These are phyloP conservation scores for Nothomitra cinnamomea DNA, from an alignment of 2,329 filamentous ascomycete genomes.

Conservation along the genomic window DNA sequence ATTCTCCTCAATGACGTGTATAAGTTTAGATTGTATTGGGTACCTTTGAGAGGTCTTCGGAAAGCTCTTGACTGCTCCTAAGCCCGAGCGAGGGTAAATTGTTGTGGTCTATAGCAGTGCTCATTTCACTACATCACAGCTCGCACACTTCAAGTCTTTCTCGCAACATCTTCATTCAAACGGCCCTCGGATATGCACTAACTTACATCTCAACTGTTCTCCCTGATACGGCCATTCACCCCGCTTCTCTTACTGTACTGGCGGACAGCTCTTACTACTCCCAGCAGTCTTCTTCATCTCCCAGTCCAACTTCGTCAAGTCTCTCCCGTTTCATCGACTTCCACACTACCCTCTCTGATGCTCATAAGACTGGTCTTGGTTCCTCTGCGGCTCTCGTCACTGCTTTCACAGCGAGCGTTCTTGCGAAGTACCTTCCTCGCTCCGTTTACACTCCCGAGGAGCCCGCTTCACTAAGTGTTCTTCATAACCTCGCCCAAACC, in stretches of 20 bases:
- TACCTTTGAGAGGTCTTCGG: no score
- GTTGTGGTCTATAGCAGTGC: not conserved
- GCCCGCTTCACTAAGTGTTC: slow-evolving; percentile 24
- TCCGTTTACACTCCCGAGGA: not conserved
- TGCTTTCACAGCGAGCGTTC: slow-evolving; percentile 58
- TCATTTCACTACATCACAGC: not conserved
- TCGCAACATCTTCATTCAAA: slow-evolving; percentile 78
- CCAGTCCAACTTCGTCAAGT: slow-evolving; percentile 17
- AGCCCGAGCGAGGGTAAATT: no score
- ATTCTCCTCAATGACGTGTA: no score
- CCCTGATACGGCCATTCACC: slow-evolving; percentile 38
- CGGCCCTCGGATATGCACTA: slow-evolving; percentile 70
- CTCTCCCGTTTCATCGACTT: slow-evolving; percentile 56
- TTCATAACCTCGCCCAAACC: slow-evolving; percentile 89
- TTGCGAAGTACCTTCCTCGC: slow-evolving; percentile 54
- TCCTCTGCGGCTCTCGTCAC: slow-evolving; percentile 92
- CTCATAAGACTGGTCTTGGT: slow-evolving; percentile 90
- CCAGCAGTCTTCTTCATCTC: slow-evolving; percentile 29
- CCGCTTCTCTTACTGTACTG: slow-evolving; percentile 66
- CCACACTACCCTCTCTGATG: slow-evolving; percentile 53
- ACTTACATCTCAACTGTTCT: slow-evolving; percentile 51
- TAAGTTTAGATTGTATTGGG: no score
- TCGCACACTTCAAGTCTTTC: not conserved
- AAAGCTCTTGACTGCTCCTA: no score
- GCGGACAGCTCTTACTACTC: slow-evolving; percentile 98